A percentile compares a stretch with the other conserved stretches of the same genome.
These are phyloP conservation scores for Royoungia palumana DNA, from an alignment of 768 basidiomycete species.

Conservation along the genomic window DNA sequence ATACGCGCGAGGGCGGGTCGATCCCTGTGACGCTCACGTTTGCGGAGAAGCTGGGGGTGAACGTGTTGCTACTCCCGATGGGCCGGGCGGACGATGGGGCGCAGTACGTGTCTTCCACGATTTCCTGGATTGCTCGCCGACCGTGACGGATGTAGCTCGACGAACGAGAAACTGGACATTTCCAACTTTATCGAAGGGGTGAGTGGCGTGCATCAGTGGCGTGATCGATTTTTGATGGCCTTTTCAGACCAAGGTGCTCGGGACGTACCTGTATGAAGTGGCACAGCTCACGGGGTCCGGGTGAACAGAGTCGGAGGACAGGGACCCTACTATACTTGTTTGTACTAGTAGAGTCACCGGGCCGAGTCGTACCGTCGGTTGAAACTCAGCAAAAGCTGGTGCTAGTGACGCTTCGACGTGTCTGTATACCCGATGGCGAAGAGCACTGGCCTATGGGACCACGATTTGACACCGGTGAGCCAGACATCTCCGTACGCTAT, in stretches of 20 bases:
- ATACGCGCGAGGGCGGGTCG: conserved; percentile 90
- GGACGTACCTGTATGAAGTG: conserved; percentile 32
- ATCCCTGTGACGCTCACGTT: conserved; percentile 94
- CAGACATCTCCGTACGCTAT: not conserved
- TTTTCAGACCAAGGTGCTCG: conserved; percentile 32
- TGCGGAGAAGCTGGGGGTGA: conserved; percentile 81
- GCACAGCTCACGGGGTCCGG: conserved; percentile 15
- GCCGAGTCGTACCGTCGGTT: conserved; percentile 1
- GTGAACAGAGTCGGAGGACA: conserved; percentile 6
- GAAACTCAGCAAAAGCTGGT: conserved; percentile 17
- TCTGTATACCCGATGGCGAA: conserved; percentile 9
- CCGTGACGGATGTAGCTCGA: conserved; percentile 51
- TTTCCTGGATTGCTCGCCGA: not conserved
- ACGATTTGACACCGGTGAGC: conserved; percentile 15
- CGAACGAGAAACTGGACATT: conserved; percentile 91
- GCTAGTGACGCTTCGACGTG: too few species aligned
- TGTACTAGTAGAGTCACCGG: not conserved
- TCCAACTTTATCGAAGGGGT: conserved; percentile 88
- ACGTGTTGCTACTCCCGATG: conserved; percentile 88
- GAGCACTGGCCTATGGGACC: conserved; percentile 10
- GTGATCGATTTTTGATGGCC: not conserved
- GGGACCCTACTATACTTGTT: not conserved
- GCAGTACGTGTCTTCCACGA: conserved; percentile 52
- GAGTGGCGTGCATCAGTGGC: conserved; percentile 9
- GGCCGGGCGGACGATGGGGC: conserved; percentile 94